phyloP scores from a whole-genome alignment of 768 basidiomycete species.

The Cystobasidium ongulense region DNA sequence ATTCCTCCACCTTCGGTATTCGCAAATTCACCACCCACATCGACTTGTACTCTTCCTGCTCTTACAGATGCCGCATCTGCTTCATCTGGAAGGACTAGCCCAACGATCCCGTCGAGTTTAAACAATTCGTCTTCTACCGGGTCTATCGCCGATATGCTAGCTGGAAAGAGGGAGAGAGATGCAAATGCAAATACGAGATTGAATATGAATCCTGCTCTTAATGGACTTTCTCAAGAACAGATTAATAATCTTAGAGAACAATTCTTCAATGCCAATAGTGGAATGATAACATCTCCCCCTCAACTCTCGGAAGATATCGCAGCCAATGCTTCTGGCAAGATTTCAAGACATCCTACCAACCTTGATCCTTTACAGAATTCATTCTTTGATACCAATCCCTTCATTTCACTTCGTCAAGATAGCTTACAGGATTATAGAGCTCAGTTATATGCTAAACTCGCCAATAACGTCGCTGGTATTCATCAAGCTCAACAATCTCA shows the following conservation, averaged over 20 bases:
- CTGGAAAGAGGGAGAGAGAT: constrained; percentile 11
- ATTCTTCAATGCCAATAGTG: background rate
- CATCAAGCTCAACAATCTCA: constrained; percentile 22
- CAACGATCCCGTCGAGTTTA: background rate
- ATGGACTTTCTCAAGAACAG: constrained; percentile 11
- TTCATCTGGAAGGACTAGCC: background rate
- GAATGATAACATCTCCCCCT: background rate
- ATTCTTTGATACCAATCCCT: constrained; percentile 42
- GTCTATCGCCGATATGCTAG: background rate
- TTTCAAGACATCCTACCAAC: background rate
- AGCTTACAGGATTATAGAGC: constrained; percentile 36
- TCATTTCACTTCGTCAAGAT: constrained; percentile 29
- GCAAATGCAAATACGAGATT: background rate
- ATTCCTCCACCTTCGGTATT: constrained; percentile 1
- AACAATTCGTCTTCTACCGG: background rate
- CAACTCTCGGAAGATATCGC: background rate
- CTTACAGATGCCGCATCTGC: background rate
- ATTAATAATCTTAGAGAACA: constrained; percentile 13
- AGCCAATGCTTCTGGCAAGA: background rate
- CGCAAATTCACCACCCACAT: background rate
- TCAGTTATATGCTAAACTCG: constrained; percentile 41
- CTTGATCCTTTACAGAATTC: constrained; percentile 8
- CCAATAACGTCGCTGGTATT: constrained; percentile 39
- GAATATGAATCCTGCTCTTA: constrained; percentile 31
- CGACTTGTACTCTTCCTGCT: background rate